Evolutionary conservation across 257 asterid species (phyloP), one percentile per base, ranked within the genome.

Genomic region (Handroanthus guayacan): DNA sequence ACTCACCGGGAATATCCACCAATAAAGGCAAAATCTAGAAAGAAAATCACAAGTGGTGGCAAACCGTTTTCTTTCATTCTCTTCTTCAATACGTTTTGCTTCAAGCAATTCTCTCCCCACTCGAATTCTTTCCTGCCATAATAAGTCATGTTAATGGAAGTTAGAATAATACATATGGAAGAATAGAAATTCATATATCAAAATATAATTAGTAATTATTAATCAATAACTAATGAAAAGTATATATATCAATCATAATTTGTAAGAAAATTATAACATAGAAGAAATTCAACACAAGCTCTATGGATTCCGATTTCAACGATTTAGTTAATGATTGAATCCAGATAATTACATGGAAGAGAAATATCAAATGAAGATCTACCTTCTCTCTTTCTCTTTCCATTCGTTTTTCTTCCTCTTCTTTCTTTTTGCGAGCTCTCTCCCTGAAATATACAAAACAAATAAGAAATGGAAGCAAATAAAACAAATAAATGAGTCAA

Each of bases 1-100:
- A 57, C 47, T 58, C 77, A 69, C 65, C 68, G 47, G 76, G 67
- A 71, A 72, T 13, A 75, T 43, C 55, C 17, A 52, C 52, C 9
- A 34, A 12, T 48, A 69, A 68, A 36, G 25, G 54, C n/a, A 73
- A 79, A 58, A 6, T 45, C 14, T 39, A 20, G 48, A 69, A 45
- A 54, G 63, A 16, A 75, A 61, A 37, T 51, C 47, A 66, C 47
- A 81, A 52, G 57, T 72, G 67, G 55, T 67, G 63, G 31, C 97
- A 43, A 36, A 93, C 99, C 99, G 98, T 86, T 95, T 95, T 90
- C 97, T 88, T 89, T 95, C 99, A 85, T 95, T 95, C 6, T 89
- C 99, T 82, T 95, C 98, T 87, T 95, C 99, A 18, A 90, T 89
- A 62, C 97, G 91, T 87, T 95, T 95, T 48, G 98, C 98, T 87